Conservation (phyloP, 768 basidiomycete species). For the Boletus reticuloceps region DNA sequence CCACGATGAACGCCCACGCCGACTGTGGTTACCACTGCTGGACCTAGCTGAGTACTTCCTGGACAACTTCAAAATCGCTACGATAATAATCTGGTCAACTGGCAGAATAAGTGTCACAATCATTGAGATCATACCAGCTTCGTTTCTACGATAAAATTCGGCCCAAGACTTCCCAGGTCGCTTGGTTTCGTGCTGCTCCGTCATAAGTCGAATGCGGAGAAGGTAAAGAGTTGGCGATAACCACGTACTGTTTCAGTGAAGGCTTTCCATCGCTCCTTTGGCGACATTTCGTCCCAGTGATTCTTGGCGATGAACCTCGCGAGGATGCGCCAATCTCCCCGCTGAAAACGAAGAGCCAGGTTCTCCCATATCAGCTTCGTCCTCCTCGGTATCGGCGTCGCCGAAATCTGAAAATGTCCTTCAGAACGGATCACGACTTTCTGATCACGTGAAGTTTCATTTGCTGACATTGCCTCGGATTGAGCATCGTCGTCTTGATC, state of each 20-base stretch:
- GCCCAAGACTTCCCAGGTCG: slow-evolving; percentile 58
- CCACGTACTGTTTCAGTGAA: slow-evolving; percentile 50
- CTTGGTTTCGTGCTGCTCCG: slow-evolving; percentile 43
- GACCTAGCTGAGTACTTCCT: slow-evolving; percentile 20
- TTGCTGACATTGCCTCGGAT: slow-evolving; percentile 23
- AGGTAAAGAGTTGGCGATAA: background rate
- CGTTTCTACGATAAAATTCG: slow-evolving; percentile 55
- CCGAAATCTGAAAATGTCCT: slow-evolving; percentile 16
- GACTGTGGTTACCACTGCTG: slow-evolving; percentile 11
- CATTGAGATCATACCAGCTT: slow-evolving; percentile 40
- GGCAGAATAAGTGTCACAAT: background rate
- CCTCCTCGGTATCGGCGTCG: slow-evolving; percentile 27
- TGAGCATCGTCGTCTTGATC: slow-evolving; percentile 19
- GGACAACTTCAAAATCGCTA: slow-evolving; percentile 28
- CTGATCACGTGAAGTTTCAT: slow-evolving; percentile 10
- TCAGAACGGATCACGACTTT: slow-evolving; percentile 23
- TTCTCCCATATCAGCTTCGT: slow-evolving; percentile 47
- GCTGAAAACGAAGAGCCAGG: slow-evolving; percentile 48
- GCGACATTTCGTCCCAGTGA: slow-evolving; percentile 41
- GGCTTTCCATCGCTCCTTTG: slow-evolving; percentile 52
- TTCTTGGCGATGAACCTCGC: slow-evolving; percentile 57
- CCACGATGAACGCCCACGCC: slow-evolving; percentile 24
- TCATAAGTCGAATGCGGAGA: slow-evolving; percentile 1
- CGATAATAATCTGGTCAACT: slow-evolving; percentile 1
- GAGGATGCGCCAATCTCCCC: slow-evolving; percentile 60